Percentiles rank a stretch among this genome's conserved stretches.
Conservation (phyloP, 148 eudicot genomes). For the Rhododendron molle region DNA sequence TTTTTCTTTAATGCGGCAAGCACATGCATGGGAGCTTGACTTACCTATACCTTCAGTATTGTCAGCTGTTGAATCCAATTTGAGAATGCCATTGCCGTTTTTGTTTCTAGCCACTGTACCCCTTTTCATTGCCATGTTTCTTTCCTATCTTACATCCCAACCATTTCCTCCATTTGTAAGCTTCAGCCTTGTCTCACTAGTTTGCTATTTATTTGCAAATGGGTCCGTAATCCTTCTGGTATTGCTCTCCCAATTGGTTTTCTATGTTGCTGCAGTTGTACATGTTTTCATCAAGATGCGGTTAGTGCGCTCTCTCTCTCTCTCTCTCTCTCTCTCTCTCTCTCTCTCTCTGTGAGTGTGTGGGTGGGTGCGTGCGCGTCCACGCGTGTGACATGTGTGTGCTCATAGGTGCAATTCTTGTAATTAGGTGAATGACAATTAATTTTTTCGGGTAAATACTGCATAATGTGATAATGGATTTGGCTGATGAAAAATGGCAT, state of each 20-base stretch:
- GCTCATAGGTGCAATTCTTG: not conserved
- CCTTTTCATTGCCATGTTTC: conserved; percentile 40
- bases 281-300: conserved; percentile 76
- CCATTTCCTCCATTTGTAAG: conserved; percentile 51
- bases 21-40: conserved; percentile 84
- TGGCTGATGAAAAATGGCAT: not conserved
- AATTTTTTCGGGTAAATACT: not conserved
- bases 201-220: conserved; percentile 76
- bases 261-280: conserved; percentile 48
- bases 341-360: not conserved
- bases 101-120: conserved; percentile 51
- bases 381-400: not conserved
- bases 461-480: not conserved
- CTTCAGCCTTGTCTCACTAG: conserved; percentile 59
- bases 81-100: conserved; percentile 70
- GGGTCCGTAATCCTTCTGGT: conserved; percentile 55
- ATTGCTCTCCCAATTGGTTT: conserved; percentile 45
- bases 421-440: not conserved
- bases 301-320: too few relatives aligned
- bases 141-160: conserved; percentile 49
- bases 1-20: conserved; percentile 88
- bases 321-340: conserved; percentile 10
- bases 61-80: conserved; percentile 76
- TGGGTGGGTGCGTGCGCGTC: not conserved
- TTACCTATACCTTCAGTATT: conserved; percentile 80